These are phyloP conservation scores for Emericellopsis terricola DNA, from an alignment of 495 filamentous ascomycete species.

Conservation along the genomic window DNA sequence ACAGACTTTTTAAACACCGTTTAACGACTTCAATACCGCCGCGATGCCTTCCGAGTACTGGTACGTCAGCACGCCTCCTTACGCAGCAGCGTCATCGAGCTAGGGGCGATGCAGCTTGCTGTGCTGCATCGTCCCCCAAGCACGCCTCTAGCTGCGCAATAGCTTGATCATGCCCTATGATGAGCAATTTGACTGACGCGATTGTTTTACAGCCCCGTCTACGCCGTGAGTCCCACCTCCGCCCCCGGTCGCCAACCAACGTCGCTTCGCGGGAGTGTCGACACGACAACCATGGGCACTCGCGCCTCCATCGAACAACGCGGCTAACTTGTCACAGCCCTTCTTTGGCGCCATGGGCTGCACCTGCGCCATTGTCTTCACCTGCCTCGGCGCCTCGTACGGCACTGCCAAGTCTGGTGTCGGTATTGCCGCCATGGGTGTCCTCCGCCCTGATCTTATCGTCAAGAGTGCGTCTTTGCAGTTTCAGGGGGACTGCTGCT, in stretches of 20 bases:
- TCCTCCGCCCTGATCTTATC: slow-evolving; percentile 91
- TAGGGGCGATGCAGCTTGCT: slow-evolving; percentile 1
- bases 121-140: slow-evolving; percentile 2
- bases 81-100: slow-evolving; percentile 5
- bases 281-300: slow-evolving; percentile 5
- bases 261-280: slow-evolving; percentile 1
- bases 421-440: slow-evolving; percentile 95
- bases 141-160: not conserved
- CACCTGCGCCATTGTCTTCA: slow-evolving; percentile 96
- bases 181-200: no score
- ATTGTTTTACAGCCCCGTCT: slow-evolving; percentile 87
- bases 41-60: slow-evolving; percentile 8
- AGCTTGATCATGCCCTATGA: slow-evolving; percentile 30
- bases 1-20: slow-evolving; percentile 6
- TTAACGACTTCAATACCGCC: slow-evolving; percentile 6
- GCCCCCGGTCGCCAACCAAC: slow-evolving; percentile 1
- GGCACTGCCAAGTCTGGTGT: slow-evolving; percentile 99
- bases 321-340: slow-evolving; percentile 43
- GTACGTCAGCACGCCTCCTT: slow-evolving; percentile 1
- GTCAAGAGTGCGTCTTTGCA: slow-evolving; percentile 93
- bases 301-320: slow-evolving; percentile 1
- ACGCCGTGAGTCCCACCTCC: slow-evolving; percentile 67
- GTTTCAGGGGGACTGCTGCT: no score
- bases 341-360: slow-evolving; percentile 99
- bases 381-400: slow-evolving; percentile 95